Evolutionary conservation across 768 basidiomycete genomes (phyloP).

Genomic region (Panaeolus cyanescens): DNA sequence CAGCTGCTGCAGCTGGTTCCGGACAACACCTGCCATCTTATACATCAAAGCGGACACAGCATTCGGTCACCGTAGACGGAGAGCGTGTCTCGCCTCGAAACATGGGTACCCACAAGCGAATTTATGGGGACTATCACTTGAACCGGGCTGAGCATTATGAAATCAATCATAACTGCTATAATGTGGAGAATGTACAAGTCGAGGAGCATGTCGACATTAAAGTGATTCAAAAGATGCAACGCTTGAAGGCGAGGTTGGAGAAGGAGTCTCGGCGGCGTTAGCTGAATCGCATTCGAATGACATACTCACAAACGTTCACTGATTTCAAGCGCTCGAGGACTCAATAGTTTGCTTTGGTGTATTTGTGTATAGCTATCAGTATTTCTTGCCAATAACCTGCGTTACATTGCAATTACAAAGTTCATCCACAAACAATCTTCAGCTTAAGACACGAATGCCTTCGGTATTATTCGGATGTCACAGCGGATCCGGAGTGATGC

Average conservation of each 20-base stretch:
- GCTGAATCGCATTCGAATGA: neutral
- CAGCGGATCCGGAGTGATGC: no score
- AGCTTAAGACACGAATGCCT: no score
- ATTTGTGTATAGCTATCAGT: no score
- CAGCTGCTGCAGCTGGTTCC: neutral
- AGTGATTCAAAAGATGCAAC: neutral
- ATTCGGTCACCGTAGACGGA: neutral
- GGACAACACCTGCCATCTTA: neutral
- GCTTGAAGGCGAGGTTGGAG: neutral
- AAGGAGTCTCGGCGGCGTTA: neutral
- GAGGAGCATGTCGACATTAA: neutral
- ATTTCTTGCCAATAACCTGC: no score
- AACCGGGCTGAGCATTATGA: neutral
- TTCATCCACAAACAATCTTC: no score
- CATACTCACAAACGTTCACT: neutral
- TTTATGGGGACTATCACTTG: neutral
- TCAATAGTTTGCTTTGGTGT: no score
- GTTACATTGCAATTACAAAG: no score
- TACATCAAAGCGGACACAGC: neutral
- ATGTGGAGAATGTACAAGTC: neutral
- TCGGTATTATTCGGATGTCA: no score
- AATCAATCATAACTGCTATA: neutral
- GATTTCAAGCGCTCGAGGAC: no score
- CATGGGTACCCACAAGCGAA: neutral
- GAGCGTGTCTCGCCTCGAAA: neutral